These are phyloP conservation scores for Geum urbanum DNA, from an alignment of 306 rosid species.

Conservation along the genomic window DNA sequence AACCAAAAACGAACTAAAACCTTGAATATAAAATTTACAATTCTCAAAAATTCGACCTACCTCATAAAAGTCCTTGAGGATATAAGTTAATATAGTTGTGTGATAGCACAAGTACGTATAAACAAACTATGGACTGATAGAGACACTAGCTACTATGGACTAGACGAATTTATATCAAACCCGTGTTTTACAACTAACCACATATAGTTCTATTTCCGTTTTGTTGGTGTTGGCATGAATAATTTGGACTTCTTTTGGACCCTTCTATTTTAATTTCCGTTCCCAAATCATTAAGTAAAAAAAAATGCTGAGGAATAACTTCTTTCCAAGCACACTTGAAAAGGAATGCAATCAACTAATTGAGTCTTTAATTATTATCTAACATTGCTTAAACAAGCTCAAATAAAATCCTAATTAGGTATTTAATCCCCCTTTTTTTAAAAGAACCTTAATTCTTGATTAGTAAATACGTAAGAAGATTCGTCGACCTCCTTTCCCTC, in stretches of 20 bases:
- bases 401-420: too few relatives aligned
- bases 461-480: not conserved
- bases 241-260: not conserved
- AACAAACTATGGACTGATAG: not conserved
- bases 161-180: not conserved
- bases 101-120: too few relatives aligned
- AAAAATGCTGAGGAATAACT: not conserved
- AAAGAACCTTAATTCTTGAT: not conserved
- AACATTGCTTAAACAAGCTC: too few relatives aligned
- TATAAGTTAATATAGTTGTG: too few relatives aligned
- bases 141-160: not conserved
- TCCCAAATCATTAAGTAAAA: not conserved
- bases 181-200: not conserved
- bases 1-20: too few relatives aligned
- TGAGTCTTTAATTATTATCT: too few relatives aligned
- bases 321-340: not conserved
- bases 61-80: too few relatives aligned
- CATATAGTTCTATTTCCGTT: not conserved
- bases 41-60: too few relatives aligned
- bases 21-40: too few relatives aligned
- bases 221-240: not conserved
- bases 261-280: not conserved
- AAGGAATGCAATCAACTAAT: too few relatives aligned
- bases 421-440: too few relatives aligned
- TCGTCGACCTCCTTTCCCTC: not conserved